These are phyloP conservation scores for Sporothrix phasma DNA, from an alignment of 2,329 filamentous ascomycete genomes.

Conservation along the genomic window DNA sequence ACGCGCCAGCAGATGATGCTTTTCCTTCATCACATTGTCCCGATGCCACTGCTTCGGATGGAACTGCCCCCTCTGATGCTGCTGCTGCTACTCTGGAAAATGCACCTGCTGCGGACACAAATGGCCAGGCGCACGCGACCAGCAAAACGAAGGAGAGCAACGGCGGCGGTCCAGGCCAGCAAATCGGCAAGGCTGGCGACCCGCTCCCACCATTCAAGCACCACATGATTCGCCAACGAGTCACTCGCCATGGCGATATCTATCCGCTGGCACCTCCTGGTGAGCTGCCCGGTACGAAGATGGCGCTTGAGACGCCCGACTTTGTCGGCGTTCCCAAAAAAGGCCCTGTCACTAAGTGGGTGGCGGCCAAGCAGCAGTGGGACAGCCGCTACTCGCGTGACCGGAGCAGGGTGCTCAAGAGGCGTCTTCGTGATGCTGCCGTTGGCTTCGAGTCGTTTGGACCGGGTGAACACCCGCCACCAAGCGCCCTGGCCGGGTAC, in stretches of 20 bases:
- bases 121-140: neutral
- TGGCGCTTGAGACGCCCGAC: conserved; percentile 46
- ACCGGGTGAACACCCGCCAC: conserved; percentile 66
- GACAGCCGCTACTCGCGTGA: conserved; percentile 61
- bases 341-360: conserved; percentile 73
- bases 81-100: too few species aligned
- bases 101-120: neutral
- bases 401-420: conserved; percentile 62
- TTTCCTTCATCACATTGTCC: neutral
- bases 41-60: neutral
- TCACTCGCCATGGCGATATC: conserved; percentile 68
- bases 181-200: conserved; percentile 74
- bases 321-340: conserved; percentile 73
- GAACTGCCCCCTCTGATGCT: too few species aligned
- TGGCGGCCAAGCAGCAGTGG: conserved; percentile 61
- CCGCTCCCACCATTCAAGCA: conserved; percentile 67
- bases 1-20: neutral
- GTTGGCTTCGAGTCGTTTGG: conserved; percentile 62
- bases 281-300: conserved; percentile 54
- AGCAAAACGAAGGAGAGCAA: conserved; percentile 13
- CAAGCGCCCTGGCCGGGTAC: conserved; percentile 70
- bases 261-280: conserved; percentile 54
- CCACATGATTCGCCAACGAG: conserved; percentile 86
- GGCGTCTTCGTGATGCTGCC: conserved; percentile 61
- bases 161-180: conserved; percentile 25